Conservation (phyloP, 768 basidiomycete genomes). For the Boletus reticuloceps region DNA sequence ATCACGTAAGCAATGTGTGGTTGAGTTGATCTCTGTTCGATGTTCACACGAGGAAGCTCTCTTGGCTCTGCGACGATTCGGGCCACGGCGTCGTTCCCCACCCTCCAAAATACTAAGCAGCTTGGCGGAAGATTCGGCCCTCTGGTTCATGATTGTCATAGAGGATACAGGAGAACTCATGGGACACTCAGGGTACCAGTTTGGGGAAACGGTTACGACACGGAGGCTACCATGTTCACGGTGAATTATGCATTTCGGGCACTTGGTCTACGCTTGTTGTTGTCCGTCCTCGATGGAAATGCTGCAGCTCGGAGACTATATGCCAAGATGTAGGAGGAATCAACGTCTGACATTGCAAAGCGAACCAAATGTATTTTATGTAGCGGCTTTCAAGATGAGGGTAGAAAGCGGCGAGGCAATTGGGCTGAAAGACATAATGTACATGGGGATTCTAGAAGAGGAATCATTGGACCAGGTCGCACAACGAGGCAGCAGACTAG, state of each 20-base stretch:
- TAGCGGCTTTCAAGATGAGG: too few species aligned
- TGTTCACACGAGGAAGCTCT: too few species aligned
- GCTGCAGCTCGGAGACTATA: constrained; percentile 31
- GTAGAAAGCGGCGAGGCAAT: too few species aligned
- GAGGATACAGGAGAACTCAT: constrained; percentile 18
- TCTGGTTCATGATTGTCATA: constrained; percentile 22
- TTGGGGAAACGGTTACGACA: constrained; percentile 27
- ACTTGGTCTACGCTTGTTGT: not conserved
- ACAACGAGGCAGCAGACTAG: too few species aligned
- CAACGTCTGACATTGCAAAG: not conserved
- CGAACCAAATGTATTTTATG: too few species aligned
- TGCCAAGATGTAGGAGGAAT: constrained; percentile 33
- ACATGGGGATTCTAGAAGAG: too few species aligned
- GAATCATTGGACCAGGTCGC: too few species aligned
- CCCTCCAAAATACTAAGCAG: constrained; percentile 6
- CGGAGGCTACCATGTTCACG: constrained; percentile 30
- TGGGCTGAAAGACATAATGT: too few species aligned
- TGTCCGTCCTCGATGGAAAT: constrained; percentile 35
- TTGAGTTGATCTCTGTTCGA: constrained; percentile 12
- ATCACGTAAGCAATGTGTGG: too few species aligned
- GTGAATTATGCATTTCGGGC: constrained; percentile 33
- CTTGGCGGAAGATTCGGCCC: constrained; percentile 4
- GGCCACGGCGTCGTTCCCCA: constrained; percentile 22
- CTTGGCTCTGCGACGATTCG: constrained; percentile 13
- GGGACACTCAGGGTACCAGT: constrained; percentile 16